Percentiles rank a stretch among this genome's conserved stretches.
Conservation (phyloP, 495 filamentous ascomycete genomes). For the Annulohypoxylon bovei region DNA sequence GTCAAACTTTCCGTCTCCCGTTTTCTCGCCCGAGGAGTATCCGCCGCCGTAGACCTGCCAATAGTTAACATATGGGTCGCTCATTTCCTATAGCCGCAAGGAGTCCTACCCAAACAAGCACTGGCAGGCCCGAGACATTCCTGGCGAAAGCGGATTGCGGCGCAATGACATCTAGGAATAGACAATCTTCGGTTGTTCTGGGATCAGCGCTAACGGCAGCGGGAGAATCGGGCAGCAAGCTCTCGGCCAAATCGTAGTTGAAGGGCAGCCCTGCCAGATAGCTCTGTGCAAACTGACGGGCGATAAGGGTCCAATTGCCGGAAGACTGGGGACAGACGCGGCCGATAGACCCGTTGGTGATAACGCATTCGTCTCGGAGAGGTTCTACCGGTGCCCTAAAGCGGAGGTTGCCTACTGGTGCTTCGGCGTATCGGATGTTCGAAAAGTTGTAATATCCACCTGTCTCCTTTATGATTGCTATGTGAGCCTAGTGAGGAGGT, state of each 20-base stretch:
- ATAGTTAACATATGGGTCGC: background rate
- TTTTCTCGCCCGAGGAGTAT: conserved; percentile 7
- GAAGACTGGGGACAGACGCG: conserved; percentile 9
- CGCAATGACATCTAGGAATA: conserved; percentile 7
- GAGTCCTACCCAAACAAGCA: background rate
- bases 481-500: background rate
- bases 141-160: background rate
- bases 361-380: background rate
- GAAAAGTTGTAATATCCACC: conserved; percentile 5
- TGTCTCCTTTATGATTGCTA: background rate
- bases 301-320: background rate
- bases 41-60: conserved; percentile 9
- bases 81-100: no score
- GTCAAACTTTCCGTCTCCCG: conserved; percentile 10
- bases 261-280: background rate
- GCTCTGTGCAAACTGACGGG: background rate
- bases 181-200: conserved; percentile 1
- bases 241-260: background rate
- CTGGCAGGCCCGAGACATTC: background rate
- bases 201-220: background rate
- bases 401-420: background rate
- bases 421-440: background rate
- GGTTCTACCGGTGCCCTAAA: background rate
- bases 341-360: background rate
- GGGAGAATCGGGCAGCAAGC: background rate